Evolutionary conservation across 495 filamentous ascomycete species (phyloP), one percentile per base, ranked within the genome.

Genomic region (Xylaria longipes): DNA sequence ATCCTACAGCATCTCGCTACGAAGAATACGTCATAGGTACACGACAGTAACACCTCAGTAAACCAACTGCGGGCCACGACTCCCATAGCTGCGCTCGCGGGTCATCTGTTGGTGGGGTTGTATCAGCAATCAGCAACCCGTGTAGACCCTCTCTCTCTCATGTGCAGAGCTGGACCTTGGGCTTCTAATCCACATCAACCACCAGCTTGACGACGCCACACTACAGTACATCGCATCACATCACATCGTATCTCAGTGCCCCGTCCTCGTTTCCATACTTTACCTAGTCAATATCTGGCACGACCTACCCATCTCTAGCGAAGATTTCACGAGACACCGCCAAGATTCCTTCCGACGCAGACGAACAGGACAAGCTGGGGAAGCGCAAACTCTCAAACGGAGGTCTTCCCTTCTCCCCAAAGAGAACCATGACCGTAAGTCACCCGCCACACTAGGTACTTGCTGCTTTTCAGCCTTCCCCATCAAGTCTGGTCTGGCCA

Each of bases 351-450:
- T 65, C 71, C 46, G 37, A 60, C 50, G 31, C 27, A 20, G 27
- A 45, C 29, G 71, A 75, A 65, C 72, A 64, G 72, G 75, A 63
- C 73, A 79, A 79, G 76, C 91, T 91, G 89, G 91, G 90, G 88
- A 93, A 97, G 89, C 92, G 94, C 84, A 95, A 93, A 86, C 86
- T 90, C 78, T 94, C 93, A 75, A 87, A 88, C 84, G 91, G 92
- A 84, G 89, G 93, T 77, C 82, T 87, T 80, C 83, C 86, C 84
- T 89, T 88, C 83, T 91, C 92, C 78, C 84, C 89, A 68, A 96
- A 97, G 87, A 89, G 91, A 87, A 88, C 87, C 85, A 95, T 95
- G 92, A 90, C 90, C 78, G 93, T 96, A 86, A 85, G 93, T 87
- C 50, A 14, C 33, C 8, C 31, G 52, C 7, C n/a, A 48, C 22